A percentile compares a stretch with the other conserved stretches of the same genome.
These are phyloP conservation scores for Porphyrellus sp. DNA, from an alignment of 1,284 basidiomycete genomes.

Conservation along the genomic window DNA sequence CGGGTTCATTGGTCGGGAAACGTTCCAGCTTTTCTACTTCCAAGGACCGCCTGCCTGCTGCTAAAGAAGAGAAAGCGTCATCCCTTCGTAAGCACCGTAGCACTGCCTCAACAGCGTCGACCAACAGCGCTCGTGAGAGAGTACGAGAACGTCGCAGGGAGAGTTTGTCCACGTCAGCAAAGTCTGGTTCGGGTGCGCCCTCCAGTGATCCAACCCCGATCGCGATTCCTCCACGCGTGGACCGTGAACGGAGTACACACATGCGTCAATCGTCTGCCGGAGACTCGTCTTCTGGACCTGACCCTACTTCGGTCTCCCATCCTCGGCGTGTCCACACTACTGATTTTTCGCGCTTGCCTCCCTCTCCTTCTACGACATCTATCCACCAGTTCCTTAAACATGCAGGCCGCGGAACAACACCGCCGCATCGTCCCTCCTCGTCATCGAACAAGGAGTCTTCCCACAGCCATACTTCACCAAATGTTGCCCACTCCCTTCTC, in stretches of 20 bases:
- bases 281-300: slow-evolving; percentile 60
- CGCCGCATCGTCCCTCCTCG: slow-evolving; percentile 43
- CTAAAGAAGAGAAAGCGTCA: slow-evolving; percentile 49
- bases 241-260: slow-evolving; percentile 45
- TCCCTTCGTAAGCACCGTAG: slow-evolving; percentile 68
- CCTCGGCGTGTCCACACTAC: slow-evolving; percentile 59
- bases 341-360: slow-evolving; percentile 87
- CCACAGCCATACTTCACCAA: slow-evolving; percentile 49
- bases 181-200: slow-evolving; percentile 24
- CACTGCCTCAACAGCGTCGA: slow-evolving; percentile 52
- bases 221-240: slow-evolving; percentile 26
- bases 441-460: slow-evolving; percentile 44
- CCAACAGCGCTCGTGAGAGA: slow-evolving; percentile 41
- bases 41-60: slow-evolving; percentile 31
- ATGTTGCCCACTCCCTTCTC: slow-evolving; percentile 75
- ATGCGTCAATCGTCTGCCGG: slow-evolving; percentile 62
- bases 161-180: slow-evolving; percentile 46
- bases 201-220: slow-evolving; percentile 27
- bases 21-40: slow-evolving; percentile 32
- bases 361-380: slow-evolving; percentile 81
- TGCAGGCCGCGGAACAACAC: slow-evolving; percentile 45
- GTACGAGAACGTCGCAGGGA: slow-evolving; percentile 65
- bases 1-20: slow-evolving; percentile 57
- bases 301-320: slow-evolving; percentile 40
- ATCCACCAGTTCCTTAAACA: slow-evolving; percentile 80